Evolutionary conservation across 768 basidiomycete genomes (phyloP), one percentile per base, ranked within the genome.

Genomic region (Galerina sulciceps): DNA sequence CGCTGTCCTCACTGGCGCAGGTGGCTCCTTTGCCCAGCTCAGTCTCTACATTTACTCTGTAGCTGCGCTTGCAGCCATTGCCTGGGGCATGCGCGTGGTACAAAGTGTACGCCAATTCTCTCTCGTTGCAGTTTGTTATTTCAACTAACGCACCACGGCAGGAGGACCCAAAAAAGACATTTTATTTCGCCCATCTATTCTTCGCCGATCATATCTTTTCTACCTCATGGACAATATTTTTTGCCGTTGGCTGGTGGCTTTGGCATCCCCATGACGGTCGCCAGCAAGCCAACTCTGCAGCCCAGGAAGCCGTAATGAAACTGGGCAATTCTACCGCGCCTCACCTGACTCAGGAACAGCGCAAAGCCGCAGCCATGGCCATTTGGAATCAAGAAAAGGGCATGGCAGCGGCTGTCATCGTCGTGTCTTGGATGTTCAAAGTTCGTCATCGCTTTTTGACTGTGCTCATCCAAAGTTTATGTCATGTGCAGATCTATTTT

Each of bases 21-120:
- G 92, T n/a, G 90, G 91, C n/a, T 88, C 90, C n/a, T 87, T 94
- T 64, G 87, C 90, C 0, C 97, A 99, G 75, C 81, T 98, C 59
- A 91, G 88, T 72, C 82, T 96, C 69, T 99, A 99, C 74, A 80
- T 95, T 17, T 99, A 99, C 78, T 98, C 96, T 10, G 88, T 90
- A 55, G 71, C 89, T 22, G 93, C 88, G 40, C 84, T 99, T 42
- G 79, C 88, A 13, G 92, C 86, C 0, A 83, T 96, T 20, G 82
- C 82, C 2, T 97, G 96, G 94, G 96, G 94, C 31, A 70, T 99
- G 53, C 86, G 86, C 58, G 90, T 87, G n/a, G 86, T 96, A 49
- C 86, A 90, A 67, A 85, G 90, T 71, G 96, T 94, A 65, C 68
- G 91, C 80, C 38, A 35, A 53, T 20, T 38, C 56, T 6, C 35